phyloP scores from a whole-genome alignment of 2,329 filamentous ascomycete genomes.

The Trichoderma semiorbis region DNA sequence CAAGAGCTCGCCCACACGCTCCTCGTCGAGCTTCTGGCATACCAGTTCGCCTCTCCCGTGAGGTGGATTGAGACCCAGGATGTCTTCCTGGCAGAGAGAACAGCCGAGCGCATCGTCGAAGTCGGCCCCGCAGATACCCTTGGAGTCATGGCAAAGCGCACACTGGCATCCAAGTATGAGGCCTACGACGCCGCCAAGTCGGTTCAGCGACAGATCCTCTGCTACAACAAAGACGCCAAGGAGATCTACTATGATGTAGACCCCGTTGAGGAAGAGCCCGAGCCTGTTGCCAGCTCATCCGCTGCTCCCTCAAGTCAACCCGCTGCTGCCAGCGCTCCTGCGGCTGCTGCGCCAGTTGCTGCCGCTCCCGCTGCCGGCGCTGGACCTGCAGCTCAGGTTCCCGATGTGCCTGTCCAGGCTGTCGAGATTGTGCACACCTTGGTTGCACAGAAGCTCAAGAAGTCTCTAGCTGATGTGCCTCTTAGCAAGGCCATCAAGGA shows the following conservation, averaged over 20 bases:
- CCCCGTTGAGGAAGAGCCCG: constrained; percentile 85
- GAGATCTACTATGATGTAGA: constrained; percentile 99
- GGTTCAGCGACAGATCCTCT: constrained; percentile 93
- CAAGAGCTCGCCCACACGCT: constrained; percentile 98
- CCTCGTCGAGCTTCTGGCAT: constrained; percentile 96
- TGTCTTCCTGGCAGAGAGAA: constrained; percentile 96
- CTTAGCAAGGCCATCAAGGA: constrained; percentile 98
- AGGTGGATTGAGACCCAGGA: constrained; percentile 99
- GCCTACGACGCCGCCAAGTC: constrained; percentile 97
- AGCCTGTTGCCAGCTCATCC: constrained; percentile 43
- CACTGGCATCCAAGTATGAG: constrained; percentile 94
- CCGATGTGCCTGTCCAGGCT: constrained; percentile 82
- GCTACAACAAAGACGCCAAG: constrained; percentile 99
- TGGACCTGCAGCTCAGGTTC: constrained; percentile 81
- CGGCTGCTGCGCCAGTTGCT: constrained; percentile 51
- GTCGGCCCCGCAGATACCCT: constrained; percentile 95
- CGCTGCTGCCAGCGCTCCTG: constrained; percentile 39
- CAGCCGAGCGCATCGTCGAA: constrained; percentile 95
- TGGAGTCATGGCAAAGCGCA: constrained; percentile 95
- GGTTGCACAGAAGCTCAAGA: constrained; percentile 97
- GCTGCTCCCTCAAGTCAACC: not conserved
- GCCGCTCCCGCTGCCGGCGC: constrained; percentile 64
- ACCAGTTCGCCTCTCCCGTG: constrained; percentile 97
- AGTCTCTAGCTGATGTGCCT: constrained; percentile 81
- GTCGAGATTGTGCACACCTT: constrained; percentile 85